Base-by-base conservation (phyloP, 2,329 filamentous ascomycete species). In the Trichoderma asperellum region DNA sequence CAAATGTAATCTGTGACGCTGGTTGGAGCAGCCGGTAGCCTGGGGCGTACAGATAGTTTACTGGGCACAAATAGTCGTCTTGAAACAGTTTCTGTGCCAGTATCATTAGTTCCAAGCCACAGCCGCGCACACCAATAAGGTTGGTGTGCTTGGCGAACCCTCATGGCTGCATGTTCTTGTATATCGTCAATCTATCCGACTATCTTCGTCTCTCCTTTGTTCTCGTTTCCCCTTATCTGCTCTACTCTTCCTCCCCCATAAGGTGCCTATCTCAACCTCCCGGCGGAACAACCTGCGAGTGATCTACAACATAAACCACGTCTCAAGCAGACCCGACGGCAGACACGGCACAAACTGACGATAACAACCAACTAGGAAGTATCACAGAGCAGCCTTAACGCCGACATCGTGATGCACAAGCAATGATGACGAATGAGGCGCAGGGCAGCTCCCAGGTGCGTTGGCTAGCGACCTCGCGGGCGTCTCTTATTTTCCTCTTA, bases 261-360 rank as follows among this genome's bases (percentile, higher is more conserved):
- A 1, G 7, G 4, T 32, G 5, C 32, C 5, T 32, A 8, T 8
- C 27, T 24, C 27, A 29, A 24, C 40, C 43, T 52, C n/a, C 5
- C 43, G 7, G 62, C 34, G 62, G 62, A 47, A 53, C 52, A 65
- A 56, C 27, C 6, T 5, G 21, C 21, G 8, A 21, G 27, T n/a
- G 49, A 56, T 65, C 62, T 65, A 27, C 62, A 37, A 32, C 27
- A 16, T 16, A 56, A 57, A 21, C 32, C n/a, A 18, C 11, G 21
- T 47, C 37, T 53, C 37, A 32, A 52, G 14, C 53, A 58, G 37
- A 58, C 53, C 53, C 40, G 55, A 67, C 55, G 63, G 63, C 49
- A 67, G 29, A 49, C n/a, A 29, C 63, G 63, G 63, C 63, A 65
- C 49, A 40, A n/a, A 35, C 52, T 49, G 52, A 65, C 52, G 43